Base-by-base conservation (phyloP, 176 grass and related monocot species). In the Aegilops tauschii region DNA sequence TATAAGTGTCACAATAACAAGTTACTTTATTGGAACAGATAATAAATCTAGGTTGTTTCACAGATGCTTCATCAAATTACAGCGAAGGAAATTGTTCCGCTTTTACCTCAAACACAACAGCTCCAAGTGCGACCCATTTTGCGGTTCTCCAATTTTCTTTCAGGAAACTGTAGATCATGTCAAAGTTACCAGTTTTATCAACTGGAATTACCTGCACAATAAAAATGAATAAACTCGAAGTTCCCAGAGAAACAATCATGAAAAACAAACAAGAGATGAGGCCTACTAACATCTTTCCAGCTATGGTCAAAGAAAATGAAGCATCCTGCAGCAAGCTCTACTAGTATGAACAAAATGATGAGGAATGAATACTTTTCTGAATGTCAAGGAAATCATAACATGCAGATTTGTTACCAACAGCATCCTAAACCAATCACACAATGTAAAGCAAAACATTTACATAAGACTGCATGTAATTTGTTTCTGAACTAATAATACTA, bases 281-380 rank as follows among this genome's bases (percentile, higher is more conserved):
- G 20, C 4, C 30, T 28, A 81, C 67, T 84, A 77, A 96, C 94
- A 58, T 89, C 81, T 89, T 91, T 97, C 95, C 95, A 97, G 37
- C 35, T 90, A 82, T 89, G 92, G 76, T 97, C 87, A 47, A 97
- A 94, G 95, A 97, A 94, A 82, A 97, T 87, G 79, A 97, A 94
- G 36, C 92, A 86, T 62, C 90, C 95, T 32, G 83, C 83, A 84
- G 83, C 90, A 78, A 97, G 95, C 88, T 97, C 95, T 47, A 92
- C 90, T 84, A 97, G 90, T 87, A 97, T 89, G 88, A 97, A 89
- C 90, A 97, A 42, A 73, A 97, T 90, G 86, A 97, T 75, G 71
- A 94, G 85, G 84, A 92, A 97, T 4, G 95, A 94, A 69, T 97
- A 97, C 95, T 97, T 64, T 92, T 90, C 44, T 58, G 59, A 9